phyloP scores from a whole-genome alignment of 148 eudicot genomes.

The Persicaria maculosa region DNA sequence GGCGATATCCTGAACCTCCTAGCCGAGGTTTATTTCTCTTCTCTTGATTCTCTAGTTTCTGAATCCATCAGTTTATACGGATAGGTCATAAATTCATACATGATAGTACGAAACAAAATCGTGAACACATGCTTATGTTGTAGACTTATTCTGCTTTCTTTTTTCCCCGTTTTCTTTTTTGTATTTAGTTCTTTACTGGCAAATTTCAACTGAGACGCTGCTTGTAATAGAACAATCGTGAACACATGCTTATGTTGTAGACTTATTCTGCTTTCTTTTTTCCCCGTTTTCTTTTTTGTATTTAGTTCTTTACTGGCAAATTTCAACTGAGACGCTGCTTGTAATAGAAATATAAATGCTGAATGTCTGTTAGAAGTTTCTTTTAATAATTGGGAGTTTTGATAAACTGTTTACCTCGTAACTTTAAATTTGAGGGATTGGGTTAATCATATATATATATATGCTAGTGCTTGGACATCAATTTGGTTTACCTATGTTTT shows the following conservation, averaged over 20 bases:
- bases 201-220: too few species aligned
- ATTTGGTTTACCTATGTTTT: neutral
- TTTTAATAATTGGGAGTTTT: too few species aligned
- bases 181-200: slow-evolving; percentile 10
- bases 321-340: too few species aligned
- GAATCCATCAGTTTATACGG: too few species aligned
- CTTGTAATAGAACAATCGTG: too few species aligned
- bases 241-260: too few species aligned
- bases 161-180: neutral
- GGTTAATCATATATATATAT: neutral
- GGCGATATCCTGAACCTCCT: slow-evolving; percentile 79
- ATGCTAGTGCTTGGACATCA: neutral
- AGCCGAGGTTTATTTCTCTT: slow-evolving; percentile 46
- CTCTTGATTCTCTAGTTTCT: neutral
- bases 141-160: slow-evolving; percentile 9
- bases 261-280: too few species aligned
- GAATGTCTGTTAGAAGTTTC: too few species aligned
- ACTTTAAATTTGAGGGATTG: neutral
- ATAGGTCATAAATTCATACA: neutral
- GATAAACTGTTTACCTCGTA: neutral
- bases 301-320: too few species aligned
- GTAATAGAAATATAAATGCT: too few species aligned
- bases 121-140: neutral
- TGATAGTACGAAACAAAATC: neutral
- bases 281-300: too few species aligned